These are phyloP conservation scores for Epichloe aotearoae DNA, from an alignment of 2,329 filamentous ascomycete species.

Conservation along the genomic window DNA sequence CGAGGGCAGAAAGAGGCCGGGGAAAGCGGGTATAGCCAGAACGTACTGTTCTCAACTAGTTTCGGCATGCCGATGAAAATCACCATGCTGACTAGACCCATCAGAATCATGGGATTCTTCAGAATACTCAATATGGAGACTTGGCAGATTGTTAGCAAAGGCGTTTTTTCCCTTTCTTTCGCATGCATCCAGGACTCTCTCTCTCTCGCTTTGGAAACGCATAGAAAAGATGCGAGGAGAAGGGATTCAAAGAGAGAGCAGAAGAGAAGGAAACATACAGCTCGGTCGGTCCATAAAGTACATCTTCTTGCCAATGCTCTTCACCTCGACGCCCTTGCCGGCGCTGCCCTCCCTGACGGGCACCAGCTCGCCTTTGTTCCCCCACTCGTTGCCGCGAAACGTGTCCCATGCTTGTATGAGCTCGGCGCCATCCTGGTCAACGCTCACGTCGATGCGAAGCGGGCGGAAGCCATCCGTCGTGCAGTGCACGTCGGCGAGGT, in stretches of 20 bases:
- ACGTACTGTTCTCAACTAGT: conserved; percentile 84
- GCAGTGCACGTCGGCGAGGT: conserved; percentile 71
- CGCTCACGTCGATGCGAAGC: conserved; percentile 60
- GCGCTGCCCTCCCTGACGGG: conserved; percentile 24
- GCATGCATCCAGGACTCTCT: not conserved
- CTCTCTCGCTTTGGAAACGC: not conserved
- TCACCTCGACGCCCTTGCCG: conserved; percentile 40
- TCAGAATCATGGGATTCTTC: conserved; percentile 93
- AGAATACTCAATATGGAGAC: conserved; percentile 71
- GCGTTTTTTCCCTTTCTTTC: not conserved
- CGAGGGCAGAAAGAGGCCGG: not conserved
- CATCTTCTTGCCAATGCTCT: conserved; percentile 48
- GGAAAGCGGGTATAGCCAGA: conserved; percentile 12
- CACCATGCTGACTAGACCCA: conserved; percentile 69
- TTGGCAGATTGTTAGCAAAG: conserved; percentile 17
- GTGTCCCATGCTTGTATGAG: conserved; percentile 62
- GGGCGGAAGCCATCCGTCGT: conserved; percentile 64
- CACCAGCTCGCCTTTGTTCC: conserved; percentile 60
- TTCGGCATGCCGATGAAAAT: conserved; percentile 91
- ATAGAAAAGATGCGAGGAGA: too few species aligned
- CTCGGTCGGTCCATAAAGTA: conserved; percentile 65
- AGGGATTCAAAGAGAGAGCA: not conserved
- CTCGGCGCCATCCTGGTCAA: conserved; percentile 21
- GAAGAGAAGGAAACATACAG: conserved; percentile 45
- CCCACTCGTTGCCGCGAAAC: conserved; percentile 83